phyloP scores from a whole-genome alignment of 2,329 filamentous ascomycete genomes.

The Fusarium paranaense region DNA sequence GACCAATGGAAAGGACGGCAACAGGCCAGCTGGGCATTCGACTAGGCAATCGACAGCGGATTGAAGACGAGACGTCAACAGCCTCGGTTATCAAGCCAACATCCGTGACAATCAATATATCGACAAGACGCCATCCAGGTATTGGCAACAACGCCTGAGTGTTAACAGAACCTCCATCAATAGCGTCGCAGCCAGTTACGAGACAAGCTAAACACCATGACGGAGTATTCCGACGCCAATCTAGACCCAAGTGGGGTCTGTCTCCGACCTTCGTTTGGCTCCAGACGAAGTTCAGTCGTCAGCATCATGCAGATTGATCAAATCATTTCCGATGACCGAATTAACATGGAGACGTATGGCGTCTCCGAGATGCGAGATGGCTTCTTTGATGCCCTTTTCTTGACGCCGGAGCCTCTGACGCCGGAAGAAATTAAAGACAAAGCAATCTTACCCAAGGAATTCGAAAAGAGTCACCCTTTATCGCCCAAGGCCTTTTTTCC shows the following conservation, averaged over 20 bases:
- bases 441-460: slow-evolving; percentile 58
- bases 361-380: slow-evolving; percentile 58
- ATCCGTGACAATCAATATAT: not conserved
- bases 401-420: slow-evolving; percentile 55
- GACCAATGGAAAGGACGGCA: not conserved
- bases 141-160: not conserved
- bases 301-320: slow-evolving; percentile 50
- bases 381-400: slow-evolving; percentile 62
- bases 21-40: not conserved
- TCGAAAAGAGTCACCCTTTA: slow-evolving; percentile 60
- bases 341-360: slow-evolving; percentile 56
- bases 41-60: not conserved
- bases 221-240: not conserved
- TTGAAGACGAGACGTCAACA: not conserved
- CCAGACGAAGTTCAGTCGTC: slow-evolving; percentile 44
- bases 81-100: not conserved
- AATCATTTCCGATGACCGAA: slow-evolving; percentile 49
- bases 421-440: slow-evolving; percentile 54
- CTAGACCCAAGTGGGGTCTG: slow-evolving; percentile 16
- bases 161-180: not conserved
- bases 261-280: slow-evolving; percentile 37
- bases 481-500: slow-evolving; percentile 60
- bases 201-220: not conserved
- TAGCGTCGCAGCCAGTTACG: not conserved
- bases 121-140: not conserved